A percentile compares a stretch with the other conserved stretches of the same genome.
Evolutionary conservation across 306 rosid genomes (phyloP).

Genomic region (Gillenia trifoliata): DNA sequence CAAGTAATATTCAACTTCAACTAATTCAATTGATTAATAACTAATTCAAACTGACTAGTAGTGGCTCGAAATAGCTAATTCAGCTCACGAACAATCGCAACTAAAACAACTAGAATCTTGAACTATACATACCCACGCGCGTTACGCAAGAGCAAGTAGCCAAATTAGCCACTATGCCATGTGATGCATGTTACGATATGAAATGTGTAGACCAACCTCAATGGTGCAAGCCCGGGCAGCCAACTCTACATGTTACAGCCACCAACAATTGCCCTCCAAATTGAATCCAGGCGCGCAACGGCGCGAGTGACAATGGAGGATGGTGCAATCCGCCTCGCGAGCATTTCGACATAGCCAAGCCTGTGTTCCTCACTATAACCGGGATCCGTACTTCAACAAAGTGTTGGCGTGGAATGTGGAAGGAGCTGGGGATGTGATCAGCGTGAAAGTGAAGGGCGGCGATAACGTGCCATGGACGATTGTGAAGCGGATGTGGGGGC

Average conservation of each 20-base stretch:
- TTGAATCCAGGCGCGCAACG: slow-evolving; percentile 20
- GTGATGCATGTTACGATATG: too few relatives aligned
- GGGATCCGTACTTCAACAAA: slow-evolving; percentile 54
- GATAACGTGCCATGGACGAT: slow-evolving; percentile 50
- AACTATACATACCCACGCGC: too few relatives aligned
- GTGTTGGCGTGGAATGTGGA: slow-evolving; percentile 63
- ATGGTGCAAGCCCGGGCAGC: slow-evolving; percentile 47
- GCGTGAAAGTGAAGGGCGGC: slow-evolving; percentile 53
- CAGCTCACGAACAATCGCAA: background rate
- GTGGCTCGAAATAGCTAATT: too few relatives aligned
- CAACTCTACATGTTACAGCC: slow-evolving; percentile 51
- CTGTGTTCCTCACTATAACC: slow-evolving; percentile 53
- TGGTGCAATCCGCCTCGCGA: slow-evolving; percentile 80
- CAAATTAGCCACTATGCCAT: too few relatives aligned
- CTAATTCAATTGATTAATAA: background rate
- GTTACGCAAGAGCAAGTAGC: too few relatives aligned
- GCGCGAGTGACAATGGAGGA: slow-evolving; percentile 57
- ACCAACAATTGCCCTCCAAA: slow-evolving; percentile 73
- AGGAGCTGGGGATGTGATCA: slow-evolving; percentile 59
- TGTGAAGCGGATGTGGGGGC: slow-evolving; percentile 65
- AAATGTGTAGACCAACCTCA: too few relatives aligned
- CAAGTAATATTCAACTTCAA: too few relatives aligned
- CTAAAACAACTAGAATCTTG: background rate
- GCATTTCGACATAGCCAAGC: slow-evolving; percentile 75
- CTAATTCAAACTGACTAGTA: too few relatives aligned